These are phyloP conservation scores for Striga hermonthica DNA, from an alignment of 305 asterid species.

Conservation along the genomic window DNA sequence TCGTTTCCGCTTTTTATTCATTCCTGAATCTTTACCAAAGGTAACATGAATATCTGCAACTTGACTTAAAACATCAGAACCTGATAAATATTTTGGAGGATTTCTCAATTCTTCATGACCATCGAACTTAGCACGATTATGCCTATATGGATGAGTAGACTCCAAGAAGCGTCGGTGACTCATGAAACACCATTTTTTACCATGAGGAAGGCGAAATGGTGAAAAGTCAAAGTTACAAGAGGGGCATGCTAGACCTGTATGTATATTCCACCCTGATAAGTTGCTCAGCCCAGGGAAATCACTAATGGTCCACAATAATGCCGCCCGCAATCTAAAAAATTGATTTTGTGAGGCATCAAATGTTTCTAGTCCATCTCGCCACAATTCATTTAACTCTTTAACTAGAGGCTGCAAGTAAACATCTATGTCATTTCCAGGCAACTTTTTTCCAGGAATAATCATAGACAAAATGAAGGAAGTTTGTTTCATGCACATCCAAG, in stretches of 20 bases:
- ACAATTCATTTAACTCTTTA: neutral
- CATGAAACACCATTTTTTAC: neutral
- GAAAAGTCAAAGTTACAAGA: neutral
- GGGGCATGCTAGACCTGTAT: neutral
- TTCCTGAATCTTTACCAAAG: neutral
- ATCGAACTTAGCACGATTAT: neutral
- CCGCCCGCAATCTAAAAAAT: neutral
- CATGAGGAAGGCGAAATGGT: too few relatives aligned
- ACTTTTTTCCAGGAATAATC: neutral
- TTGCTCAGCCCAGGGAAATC: constrained; percentile 1
- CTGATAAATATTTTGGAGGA: neutral
- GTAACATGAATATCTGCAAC: neutral
- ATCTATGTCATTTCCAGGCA: constrained; percentile 1
- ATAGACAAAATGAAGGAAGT: neutral
- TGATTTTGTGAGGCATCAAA: neutral
- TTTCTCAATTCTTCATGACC: neutral
- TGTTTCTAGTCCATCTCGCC: neutral
- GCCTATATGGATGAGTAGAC: neutral
- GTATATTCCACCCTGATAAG: neutral
- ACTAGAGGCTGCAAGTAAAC: neutral
- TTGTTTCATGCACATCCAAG: constrained; percentile 1
- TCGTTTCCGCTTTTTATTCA: neutral
- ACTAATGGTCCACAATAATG: neutral
- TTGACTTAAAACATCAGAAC: neutral
- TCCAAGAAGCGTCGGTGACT: neutral